Evolutionary conservation across 2,329 filamentous ascomycete species (phyloP), one percentile per base, ranked within the genome.

Genomic region (Lojkania enalia): DNA sequence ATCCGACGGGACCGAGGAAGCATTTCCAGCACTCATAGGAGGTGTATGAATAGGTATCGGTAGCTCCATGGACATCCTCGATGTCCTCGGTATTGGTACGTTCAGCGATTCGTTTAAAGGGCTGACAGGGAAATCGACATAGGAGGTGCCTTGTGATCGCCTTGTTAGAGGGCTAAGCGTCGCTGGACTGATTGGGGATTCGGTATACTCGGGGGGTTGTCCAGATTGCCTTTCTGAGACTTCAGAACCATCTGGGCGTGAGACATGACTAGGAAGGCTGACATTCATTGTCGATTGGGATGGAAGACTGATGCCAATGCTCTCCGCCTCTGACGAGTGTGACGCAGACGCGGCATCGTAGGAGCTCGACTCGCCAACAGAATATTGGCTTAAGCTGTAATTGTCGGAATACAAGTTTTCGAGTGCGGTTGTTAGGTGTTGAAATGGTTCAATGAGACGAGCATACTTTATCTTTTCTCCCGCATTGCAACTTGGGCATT

Each of bases 361-460:
- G 3, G 57, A 61, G 11, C 49, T 41, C 9, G 52, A 55, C 13
- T 54, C 53, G 9, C 48, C 53, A 21, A 52, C 39, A 35, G 51
- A 55, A 29, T 54, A 57, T 32, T 57, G 57, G 40, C 57, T 57
- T 4, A 61, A 9, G 31, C 48, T 54, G 44, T 60, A 52, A 42
- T 54, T 39, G 49, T 64, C 35, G 49, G 48, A 48, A n/a, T 55
- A 42, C 19, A 51, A 11, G 38, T 45, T 49, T 4, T 62, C 52
- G 3, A 64, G 40, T 5, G 56, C 44, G 40, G 46, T 54, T 14
- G 57, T 33, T n/a, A 61, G 31, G 13, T 57, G 55, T 30, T 63
- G 60, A 7, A 68, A 55, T 7, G 63, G 60, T 42, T 70, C 64
- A n/a, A 69, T 58, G 31, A 69, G 55, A 6, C 66, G 65, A 31